Evolutionary conservation across 2,329 filamentous ascomycete genomes (phyloP).

Genomic region (Microcyclosporella mali): DNA sequence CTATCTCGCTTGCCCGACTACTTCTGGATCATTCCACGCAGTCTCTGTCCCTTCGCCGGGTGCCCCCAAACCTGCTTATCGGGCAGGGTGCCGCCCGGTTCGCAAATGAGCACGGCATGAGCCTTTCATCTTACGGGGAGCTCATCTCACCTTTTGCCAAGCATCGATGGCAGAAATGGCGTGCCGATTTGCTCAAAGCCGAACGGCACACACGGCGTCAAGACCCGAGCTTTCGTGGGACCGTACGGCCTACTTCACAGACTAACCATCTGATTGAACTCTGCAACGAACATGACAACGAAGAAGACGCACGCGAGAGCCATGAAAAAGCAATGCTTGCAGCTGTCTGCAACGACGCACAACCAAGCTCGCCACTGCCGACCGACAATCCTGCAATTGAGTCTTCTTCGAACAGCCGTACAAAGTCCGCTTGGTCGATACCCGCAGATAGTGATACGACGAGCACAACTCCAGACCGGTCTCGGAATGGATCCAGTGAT

Average conservation of each 20-base stretch:
- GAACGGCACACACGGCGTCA: constrained; percentile 42
- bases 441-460: constrained; percentile 2
- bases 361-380: constrained; percentile 31
- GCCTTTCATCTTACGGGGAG: constrained; percentile 64
- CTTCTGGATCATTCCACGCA: constrained; percentile 72
- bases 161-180: constrained; percentile 76
- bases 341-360: constrained; percentile 31
- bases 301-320: constrained; percentile 31
- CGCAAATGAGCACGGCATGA: constrained; percentile 70
- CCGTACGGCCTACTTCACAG: constrained; percentile 19
- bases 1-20: constrained; percentile 76
- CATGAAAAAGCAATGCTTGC: constrained; percentile 34
- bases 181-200: constrained; percentile 59
- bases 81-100: constrained; percentile 82
- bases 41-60: constrained; percentile 74
- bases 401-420: background rate
- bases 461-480: constrained; percentile 15
- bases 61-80: constrained; percentile 87
- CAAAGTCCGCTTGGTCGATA: constrained; percentile 1
- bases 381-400: constrained; percentile 8
- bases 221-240: constrained; percentile 16
- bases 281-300: constrained; percentile 6
- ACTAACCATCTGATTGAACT: constrained; percentile 11
- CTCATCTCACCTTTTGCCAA: constrained; percentile 74
- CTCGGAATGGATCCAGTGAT: constrained; percentile 23